Base-by-base conservation (phyloP, 352 stramenopile genomes). In the Thalassiosira mediterranea region DNA sequence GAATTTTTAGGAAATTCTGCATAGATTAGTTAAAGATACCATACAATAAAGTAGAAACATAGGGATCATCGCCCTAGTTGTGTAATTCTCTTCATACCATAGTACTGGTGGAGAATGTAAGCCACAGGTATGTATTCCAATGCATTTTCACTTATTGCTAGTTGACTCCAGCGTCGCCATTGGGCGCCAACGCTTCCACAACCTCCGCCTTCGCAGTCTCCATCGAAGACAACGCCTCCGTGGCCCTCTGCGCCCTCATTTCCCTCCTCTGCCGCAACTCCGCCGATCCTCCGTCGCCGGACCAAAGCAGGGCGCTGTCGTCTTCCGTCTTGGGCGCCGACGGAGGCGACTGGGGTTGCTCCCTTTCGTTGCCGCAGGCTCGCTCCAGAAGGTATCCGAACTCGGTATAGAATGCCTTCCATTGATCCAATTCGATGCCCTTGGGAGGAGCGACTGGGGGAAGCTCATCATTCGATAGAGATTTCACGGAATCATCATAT, bases 231-330 rank as follows among this genome's bases (percentile, higher is more conserved):
- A n/a, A n/a, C n/a, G n/a, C n/a, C n/a, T n/a, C n/a, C n/a, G n/a
- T n/a, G n/a, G 72, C 72, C 13, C 66, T 23, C 47, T 69, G 44
- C 3, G 42, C 25, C n/a, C 72, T 59, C 38, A 26, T 59, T 52
- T 71, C 64, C 42, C 59, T 71, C 48, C 72, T 66, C 23, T 28
- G 28, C 37, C 62, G 44, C 21, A 81, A 59, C 53, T 81, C 72
- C 38, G 26, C 23, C 17, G 60, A 31, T 17, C 72, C 72, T 3
- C 46, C 37, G 54, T 81, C 72, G n/a, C 13, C 40, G 26, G 65
- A 64, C 72, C 72, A 81, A 19, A 81, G 23, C 8, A 81, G 58
- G 21, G 49, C 51, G 68, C 72, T 72, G 46, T 81, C 72, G 65
- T 77, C 62, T 29, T 76, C 71, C 17, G 47, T 44, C 37, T 56